Base-by-base conservation (phyloP, 2,329 filamentous ascomycete species). In the Xylariaceae sp. region DNA sequence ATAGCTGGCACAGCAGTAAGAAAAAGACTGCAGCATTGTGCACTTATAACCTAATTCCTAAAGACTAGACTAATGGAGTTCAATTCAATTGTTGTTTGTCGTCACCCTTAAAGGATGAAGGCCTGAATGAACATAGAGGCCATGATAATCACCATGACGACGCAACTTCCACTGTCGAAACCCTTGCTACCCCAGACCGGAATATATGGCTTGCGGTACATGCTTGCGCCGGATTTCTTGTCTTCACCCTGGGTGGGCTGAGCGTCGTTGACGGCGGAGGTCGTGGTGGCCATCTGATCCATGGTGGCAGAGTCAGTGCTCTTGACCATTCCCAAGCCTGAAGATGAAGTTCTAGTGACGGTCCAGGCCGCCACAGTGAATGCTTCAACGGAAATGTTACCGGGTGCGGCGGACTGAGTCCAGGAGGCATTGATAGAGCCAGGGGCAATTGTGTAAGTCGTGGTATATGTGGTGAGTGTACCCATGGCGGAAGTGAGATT, bases 131-230 rank as follows among this genome's bases (percentile, higher is more conserved):
- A 45, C 19, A 19, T 19, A 26, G 57, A 58, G 27, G 62, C 40
- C 8, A 64, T 35, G 32, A 56, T 55, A 12, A 61, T 53, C 34
- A 64, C 40, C 61, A 64, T 58, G 39, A 64, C 52, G 30, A 58
- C 55, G 47, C 63, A 65, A 44, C 47, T 54, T 29, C 46, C 46
- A 5, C 40, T 47, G 31, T 54, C 55, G 12, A 56, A 45, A 26
- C 19, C 19, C 19, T 41, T 43, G 19, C 52, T 47, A n/a, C 52
- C 47, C 59, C 56, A 59, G 37, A 37, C 19, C 19, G 19, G 19
- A 19, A 19, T 19, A 19, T 19, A 19, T 19, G 19, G 19, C 19
- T 19, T 19, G 19, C 19, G 19, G 19, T 19, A 39, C 6, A 55
- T 9, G 30, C 37, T 42, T 35, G 47, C 41, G 6, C 48, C 39